Evolutionary conservation across 345 rosid species (phyloP), one percentile per base, ranked within the genome.

Genomic region (Tarenaya hassleriana): DNA sequence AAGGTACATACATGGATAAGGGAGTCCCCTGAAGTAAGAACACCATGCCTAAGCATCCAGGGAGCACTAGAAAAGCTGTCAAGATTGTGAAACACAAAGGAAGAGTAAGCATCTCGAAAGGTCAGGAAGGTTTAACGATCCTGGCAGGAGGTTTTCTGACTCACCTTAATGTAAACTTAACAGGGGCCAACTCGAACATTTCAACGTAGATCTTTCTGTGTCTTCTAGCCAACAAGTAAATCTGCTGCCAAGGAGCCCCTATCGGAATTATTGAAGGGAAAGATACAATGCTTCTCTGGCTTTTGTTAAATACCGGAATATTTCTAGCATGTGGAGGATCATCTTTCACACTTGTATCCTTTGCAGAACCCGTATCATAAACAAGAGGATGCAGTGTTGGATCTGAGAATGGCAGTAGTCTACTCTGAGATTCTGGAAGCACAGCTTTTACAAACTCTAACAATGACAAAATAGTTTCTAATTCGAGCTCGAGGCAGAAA

Each of bases 221-320:
- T 60, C 88, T 82, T 76, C 92, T 75, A 48, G 95, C 94, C 73
- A 80, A 71, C 57, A 77, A 75, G 64, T 77, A 75, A 67, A 91
- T 82, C 58, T 73, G 66, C 68, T 91, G 96, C 98, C 95, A 82
- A 62, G 98, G 98, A 61, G 95, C 98, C 55, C 98, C 98, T 50
- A 91, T 77, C 33, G 98, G 98, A 77, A 80, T 74, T 54, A 82
- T 68, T 49, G 69, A 71, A 64, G 95, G 91, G 40, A 81, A 73
- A 40, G 68, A 65, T 31, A 67, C 64, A 69, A 51, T 54, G 58
- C 68, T 58, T 48, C 60, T 63, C 29, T 68, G 70, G 52, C 62
- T 75, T 73, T 61, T 69, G 60, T 33, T 67, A 50, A 60, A 64
- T 13, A 56, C 62, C 59, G 60, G 55, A 62, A 62, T 42, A 69